A percentile compares a stretch with the other conserved stretches of the same genome.
These are phyloP conservation scores for Chamaecyparis obtusa DNA, from an alignment of 75 land plant species.

Conservation along the genomic window DNA sequence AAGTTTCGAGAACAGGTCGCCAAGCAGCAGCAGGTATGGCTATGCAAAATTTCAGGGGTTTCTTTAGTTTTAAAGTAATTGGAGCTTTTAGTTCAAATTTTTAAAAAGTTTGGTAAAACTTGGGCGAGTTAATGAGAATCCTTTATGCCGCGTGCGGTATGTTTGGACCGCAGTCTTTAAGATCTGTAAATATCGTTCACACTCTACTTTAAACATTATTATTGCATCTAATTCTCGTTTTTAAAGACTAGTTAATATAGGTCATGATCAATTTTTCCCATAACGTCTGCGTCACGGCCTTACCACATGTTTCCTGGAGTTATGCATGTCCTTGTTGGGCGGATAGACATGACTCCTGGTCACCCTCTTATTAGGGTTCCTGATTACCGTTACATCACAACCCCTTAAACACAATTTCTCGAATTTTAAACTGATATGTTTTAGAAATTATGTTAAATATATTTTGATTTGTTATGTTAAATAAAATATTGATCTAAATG, in stretches of 20 bases:
- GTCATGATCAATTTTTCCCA: not conserved
- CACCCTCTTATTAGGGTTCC: not conserved
- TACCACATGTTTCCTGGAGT: too few species aligned
- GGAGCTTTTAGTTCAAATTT: not conserved
- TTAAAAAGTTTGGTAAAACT: not conserved
- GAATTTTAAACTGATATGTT: not conserved
- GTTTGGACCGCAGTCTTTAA: not conserved
- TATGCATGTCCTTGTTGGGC: not conserved
- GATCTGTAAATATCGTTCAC: not conserved
- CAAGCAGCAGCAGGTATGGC: constrained; percentile 51
- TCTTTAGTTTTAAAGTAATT: not conserved
- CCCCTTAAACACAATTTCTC: not conserved
- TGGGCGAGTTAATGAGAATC: not conserved
- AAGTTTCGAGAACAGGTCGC: constrained; percentile 54
- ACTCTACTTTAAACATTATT: not conserved
- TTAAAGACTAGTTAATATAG: not conserved
- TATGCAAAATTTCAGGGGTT: not conserved
- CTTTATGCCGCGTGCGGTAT: not conserved
- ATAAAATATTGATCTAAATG: too few species aligned
- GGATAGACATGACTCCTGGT: not conserved
- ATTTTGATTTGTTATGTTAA: too few species aligned
- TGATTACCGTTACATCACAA: not conserved
- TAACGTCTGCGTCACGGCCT: not conserved
- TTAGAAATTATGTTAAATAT: not conserved
- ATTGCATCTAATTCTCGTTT: not conserved